Percentiles rank a stretch among this genome's conserved stretches.
These are phyloP conservation scores for Albizia julibrissin DNA, from an alignment of 306 rosid genomes.

Conservation along the genomic window DNA sequence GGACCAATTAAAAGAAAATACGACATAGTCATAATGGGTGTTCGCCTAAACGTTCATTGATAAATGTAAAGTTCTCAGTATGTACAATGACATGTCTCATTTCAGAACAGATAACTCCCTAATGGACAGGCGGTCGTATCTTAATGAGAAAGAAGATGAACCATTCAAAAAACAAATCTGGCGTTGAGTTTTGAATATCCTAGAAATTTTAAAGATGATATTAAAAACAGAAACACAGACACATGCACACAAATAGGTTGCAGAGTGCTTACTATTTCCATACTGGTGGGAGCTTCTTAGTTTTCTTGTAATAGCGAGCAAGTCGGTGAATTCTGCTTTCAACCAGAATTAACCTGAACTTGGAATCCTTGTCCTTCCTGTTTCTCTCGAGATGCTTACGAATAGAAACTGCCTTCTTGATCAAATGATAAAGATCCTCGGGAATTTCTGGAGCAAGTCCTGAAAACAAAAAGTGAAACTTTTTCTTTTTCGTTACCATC, in stretches of 20 bases:
- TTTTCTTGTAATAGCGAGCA: conserved; percentile 86
- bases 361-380: conserved; percentile 87
- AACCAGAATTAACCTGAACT: conserved; percentile 82
- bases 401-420: conserved; percentile 84
- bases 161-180: neutral
- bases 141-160: neutral
- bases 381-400: conserved; percentile 93
- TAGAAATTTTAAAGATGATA: neutral
- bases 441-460: conserved; percentile 95
- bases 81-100: neutral
- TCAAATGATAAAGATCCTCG: conserved; percentile 90
- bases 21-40: neutral
- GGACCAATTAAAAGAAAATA: neutral
- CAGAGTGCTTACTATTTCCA: conserved; percentile 76
- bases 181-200: neutral
- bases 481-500: neutral
- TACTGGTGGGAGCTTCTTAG: conserved; percentile 90
- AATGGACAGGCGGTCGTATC: neutral
- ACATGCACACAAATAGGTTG: neutral
- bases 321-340: conserved; percentile 94
- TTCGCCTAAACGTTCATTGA: neutral
- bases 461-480: conserved; percentile 7
- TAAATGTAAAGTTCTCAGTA: neutral
- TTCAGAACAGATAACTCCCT: neutral
- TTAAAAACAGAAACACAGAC: neutral